Percentiles rank a stretch among this genome's conserved stretches.
These are phyloP conservation scores for Starmerella floris DNA, from an alignment of 805 yeast species.

Conservation along the genomic window DNA sequence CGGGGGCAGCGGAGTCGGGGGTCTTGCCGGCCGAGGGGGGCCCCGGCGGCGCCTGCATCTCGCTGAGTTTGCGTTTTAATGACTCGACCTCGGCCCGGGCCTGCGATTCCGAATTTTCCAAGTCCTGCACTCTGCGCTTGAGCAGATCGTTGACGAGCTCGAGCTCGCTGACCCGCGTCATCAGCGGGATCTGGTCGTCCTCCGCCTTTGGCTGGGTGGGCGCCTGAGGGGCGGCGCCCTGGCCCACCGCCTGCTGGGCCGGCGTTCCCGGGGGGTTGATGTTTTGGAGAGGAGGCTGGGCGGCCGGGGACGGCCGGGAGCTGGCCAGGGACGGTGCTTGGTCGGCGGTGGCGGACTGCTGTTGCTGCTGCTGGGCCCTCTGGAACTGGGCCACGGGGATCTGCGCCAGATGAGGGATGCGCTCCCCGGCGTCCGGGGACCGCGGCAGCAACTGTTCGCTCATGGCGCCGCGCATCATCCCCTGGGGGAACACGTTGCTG, in stretches of 20 bases:
- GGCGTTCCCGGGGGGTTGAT: background rate
- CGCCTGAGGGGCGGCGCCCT: background rate
- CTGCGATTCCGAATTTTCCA: constrained; percentile 39
- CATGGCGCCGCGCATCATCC: constrained; percentile 20
- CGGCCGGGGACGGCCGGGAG: background rate
- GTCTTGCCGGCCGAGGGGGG: background rate
- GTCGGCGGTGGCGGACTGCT: background rate
- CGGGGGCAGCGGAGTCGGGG: background rate
- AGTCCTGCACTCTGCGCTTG: constrained; percentile 66
- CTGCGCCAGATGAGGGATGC: constrained; percentile 22
- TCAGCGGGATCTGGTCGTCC: constrained; percentile 30
- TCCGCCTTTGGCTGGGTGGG: background rate
- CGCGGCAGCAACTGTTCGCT: constrained; percentile 23
- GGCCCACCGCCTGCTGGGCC: background rate
- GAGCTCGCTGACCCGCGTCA: constrained; percentile 71
- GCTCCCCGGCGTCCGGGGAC: constrained; percentile 20
- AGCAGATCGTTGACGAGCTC: constrained; percentile 84
- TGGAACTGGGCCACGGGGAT: constrained; percentile 19
- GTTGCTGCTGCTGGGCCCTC: constrained; percentile 1
- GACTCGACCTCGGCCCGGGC: constrained; percentile 22
- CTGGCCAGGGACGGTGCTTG: background rate
- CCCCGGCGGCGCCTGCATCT: background rate
- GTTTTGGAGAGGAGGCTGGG: background rate
- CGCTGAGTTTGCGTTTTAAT: constrained; percentile 7
- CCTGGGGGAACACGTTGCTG: constrained; percentile 6